Base-by-base conservation (phyloP, 805 yeast genomes). In the Lipomyces starkeyi region DNA sequence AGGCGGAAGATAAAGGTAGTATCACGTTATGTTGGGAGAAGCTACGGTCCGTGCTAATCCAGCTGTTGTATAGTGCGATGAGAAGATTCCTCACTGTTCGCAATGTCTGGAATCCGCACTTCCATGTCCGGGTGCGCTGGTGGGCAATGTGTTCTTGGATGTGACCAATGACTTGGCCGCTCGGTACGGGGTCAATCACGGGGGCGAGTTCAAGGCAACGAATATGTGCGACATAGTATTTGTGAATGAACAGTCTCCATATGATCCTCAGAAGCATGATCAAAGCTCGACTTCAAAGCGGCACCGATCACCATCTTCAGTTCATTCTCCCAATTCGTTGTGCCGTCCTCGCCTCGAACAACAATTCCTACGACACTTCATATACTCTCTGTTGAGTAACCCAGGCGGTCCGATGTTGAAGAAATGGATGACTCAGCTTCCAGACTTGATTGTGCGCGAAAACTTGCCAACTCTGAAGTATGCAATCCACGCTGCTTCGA, bases 41-140 rank as follows among this genome's bases (percentile, higher is more conserved):
- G 56, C 56, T 52, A 52, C 29, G 22, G 7, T 52, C 29, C 1
- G 56, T 20, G 56, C 56, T 52, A 52, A 52, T n/a, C n/a, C n/a
- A n/a, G n/a, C n/a, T n/a, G n/a, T 52, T 20, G 29, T 27, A 52
- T 52, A 52, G 56, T 52, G 56, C 56, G 56, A 52, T 52, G 56
- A 52, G 56, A 52, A 7, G 29, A 52, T 52, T 52, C 56, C 56
- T 20, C 27, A 52, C 56, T 52, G 56, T 7, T 52, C 56, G 32
- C 56, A 52, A 52, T 52, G 56, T 22, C 14, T 52, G 32, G 56
- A 20, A 52, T 52, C 56, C 56, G 56, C 29, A 20, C 56, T 52
- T 52, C 29, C 56, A 52, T 52, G 56, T 52, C 56, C 56, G 56
- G 56, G 56, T 52, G 56, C 56, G 56, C 32, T 52, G 56, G 56